Conservation (phyloP, 1,139 yeast species). For the Yamadazyma diddensiae region DNA sequence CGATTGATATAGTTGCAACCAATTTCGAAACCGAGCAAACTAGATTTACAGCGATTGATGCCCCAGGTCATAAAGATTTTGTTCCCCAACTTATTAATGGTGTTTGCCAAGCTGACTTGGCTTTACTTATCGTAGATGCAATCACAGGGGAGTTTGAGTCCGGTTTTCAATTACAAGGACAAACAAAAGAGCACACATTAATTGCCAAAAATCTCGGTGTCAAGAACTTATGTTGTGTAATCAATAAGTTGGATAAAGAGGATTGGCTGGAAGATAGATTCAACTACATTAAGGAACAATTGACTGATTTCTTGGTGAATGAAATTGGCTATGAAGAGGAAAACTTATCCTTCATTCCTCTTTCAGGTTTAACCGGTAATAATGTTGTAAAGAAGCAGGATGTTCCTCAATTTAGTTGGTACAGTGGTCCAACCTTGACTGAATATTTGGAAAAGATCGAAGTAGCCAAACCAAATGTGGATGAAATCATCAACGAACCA, state of each 20-base stretch:
- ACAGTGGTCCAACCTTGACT: constrained; percentile 63
- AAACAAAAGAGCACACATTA: constrained; percentile 89
- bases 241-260: constrained; percentile 83
- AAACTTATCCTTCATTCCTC: constrained; percentile 70
- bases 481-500: constrained; percentile 28
- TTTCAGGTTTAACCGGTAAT: constrained; percentile 81
- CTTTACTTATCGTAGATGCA: constrained; percentile 73
- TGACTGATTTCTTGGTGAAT: constrained; percentile 53
- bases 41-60: constrained; percentile 86
- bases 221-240: constrained; percentile 68
- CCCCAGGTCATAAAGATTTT: constrained; percentile 66
- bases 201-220: constrained; percentile 83
- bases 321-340: constrained; percentile 56
- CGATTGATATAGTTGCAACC: constrained; percentile 88
- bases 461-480: constrained; percentile 18
- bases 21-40: constrained; percentile 67
- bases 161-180: constrained; percentile 85
- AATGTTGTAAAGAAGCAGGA: constrained; percentile 57
- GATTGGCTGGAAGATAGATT: constrained; percentile 70
- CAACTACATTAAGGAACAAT: constrained; percentile 55
- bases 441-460: constrained; percentile 47
- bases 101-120: constrained; percentile 61
- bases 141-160: constrained; percentile 84
- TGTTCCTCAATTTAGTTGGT: constrained; percentile 49
- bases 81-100: constrained; percentile 57